Evolutionary conservation across 192 early-diverging fungal genomes (phyloP).

Genomic region (Coemansia sp.): DNA sequence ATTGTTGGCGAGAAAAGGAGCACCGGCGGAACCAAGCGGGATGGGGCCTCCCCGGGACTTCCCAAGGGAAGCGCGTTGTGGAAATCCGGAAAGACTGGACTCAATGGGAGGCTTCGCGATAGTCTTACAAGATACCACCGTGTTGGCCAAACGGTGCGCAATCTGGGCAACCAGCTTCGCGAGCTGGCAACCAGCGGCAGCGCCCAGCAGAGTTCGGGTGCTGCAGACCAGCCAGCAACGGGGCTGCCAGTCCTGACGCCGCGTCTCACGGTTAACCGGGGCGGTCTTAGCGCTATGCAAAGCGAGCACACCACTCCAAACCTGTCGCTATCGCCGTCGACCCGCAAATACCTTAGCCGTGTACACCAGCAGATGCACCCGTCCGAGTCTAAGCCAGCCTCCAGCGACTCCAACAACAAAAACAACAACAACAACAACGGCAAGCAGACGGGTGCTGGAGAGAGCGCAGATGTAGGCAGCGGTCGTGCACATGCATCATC

Average conservation of each 20-base stretch:
- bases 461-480: background rate
- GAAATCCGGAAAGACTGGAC: slow-evolving; percentile 19
- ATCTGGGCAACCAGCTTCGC: slow-evolving; percentile 33
- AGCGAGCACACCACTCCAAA: slow-evolving; percentile 30
- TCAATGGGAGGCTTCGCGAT: slow-evolving; percentile 36
- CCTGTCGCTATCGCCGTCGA: slow-evolving; percentile 24
- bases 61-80: slow-evolving; percentile 21
- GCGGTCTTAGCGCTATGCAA: slow-evolving; percentile 1
- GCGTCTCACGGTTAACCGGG: slow-evolving; percentile 16
- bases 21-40: slow-evolving; percentile 3
- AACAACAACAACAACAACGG: too few species aligned
- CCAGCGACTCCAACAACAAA: background rate
- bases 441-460: background rate
- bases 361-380: background rate
- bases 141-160: slow-evolving; percentile 29
- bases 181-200: slow-evolving; percentile 31
- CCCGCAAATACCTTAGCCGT: background rate
- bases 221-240: slow-evolving; percentile 1
- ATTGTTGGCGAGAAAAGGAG: slow-evolving; percentile 4
- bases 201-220: slow-evolving; percentile 20
- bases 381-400: background rate
- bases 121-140: slow-evolving; percentile 29
- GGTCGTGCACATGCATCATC: background rate
- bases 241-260: background rate
- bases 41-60: slow-evolving; percentile 9